phyloP scores from a whole-genome alignment of 2,329 filamentous ascomycete genomes.

The Juglanconis sp. region DNA sequence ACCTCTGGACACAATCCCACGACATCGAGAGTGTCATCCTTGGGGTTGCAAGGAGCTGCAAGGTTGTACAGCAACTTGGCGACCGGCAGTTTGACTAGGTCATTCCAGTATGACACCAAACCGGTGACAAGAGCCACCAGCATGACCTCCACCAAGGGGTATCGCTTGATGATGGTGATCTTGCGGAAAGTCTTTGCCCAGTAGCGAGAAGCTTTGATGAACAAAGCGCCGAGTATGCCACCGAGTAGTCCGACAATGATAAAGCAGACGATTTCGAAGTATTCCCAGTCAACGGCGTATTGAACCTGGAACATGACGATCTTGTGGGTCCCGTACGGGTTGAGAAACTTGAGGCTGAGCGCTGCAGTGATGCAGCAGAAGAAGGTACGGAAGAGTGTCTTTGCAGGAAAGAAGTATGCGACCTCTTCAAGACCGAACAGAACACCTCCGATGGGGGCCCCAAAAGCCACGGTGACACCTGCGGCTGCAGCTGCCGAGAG shows the following conservation, averaged over 20 bases:
- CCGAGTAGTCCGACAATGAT: constrained; percentile 83
- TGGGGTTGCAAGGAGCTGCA: constrained; percentile 78
- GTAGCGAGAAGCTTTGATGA: constrained; percentile 89
- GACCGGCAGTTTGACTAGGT: constrained; percentile 82
- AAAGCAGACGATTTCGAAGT: constrained; percentile 85
- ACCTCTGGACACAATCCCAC: constrained; percentile 75
- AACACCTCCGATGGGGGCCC: constrained; percentile 81
- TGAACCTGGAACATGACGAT: constrained; percentile 95
- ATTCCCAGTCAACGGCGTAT: constrained; percentile 87
- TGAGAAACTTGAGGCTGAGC: constrained; percentile 87
- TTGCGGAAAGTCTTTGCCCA: constrained; percentile 90
- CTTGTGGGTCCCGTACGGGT: constrained; percentile 93
- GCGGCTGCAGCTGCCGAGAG: constrained; percentile 90
- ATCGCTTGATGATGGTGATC: constrained; percentile 73
- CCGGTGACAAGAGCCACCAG: constrained; percentile 84
- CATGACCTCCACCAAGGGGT: constrained; percentile 82
- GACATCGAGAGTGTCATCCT: constrained; percentile 57
- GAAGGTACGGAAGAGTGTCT: constrained; percentile 95
- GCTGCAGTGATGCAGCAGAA: constrained; percentile 96
- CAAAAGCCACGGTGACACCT: constrained; percentile 91
- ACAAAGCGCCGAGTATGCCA: constrained; percentile 80
- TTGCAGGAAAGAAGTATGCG: constrained; percentile 94
- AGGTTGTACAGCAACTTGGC: constrained; percentile 88
- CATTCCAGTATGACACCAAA: constrained; percentile 88
- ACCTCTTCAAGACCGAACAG: constrained; percentile 95